Evolutionary conservation across 2,329 filamentous ascomycete genomes (phyloP).

Genomic region (Arthrocladium fulminans): DNA sequence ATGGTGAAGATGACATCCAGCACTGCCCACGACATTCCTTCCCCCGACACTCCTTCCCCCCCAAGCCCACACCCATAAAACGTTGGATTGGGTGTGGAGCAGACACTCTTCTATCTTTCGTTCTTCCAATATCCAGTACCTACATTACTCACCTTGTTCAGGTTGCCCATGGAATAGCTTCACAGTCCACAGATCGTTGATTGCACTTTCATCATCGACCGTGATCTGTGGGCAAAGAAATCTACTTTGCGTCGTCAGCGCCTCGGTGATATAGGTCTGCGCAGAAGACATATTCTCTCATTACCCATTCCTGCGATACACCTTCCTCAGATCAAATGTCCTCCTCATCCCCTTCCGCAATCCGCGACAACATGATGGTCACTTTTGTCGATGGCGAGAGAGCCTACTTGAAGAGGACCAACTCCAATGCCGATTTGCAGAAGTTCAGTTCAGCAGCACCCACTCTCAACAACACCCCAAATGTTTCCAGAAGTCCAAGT

Average conservation of each 20-base stretch:
- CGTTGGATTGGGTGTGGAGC: background rate
- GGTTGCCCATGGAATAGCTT: background rate
- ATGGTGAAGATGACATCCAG: slow-evolving; percentile 1
- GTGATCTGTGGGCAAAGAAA: background rate
- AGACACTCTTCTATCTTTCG: background rate
- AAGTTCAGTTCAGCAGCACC: slow-evolving; percentile 7
- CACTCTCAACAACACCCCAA: slow-evolving; percentile 9
- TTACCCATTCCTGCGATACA: background rate
- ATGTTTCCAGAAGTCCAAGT: slow-evolving; percentile 6
- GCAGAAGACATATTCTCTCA: background rate
- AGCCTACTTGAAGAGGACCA: slow-evolving; percentile 3
- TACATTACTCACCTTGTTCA: no score
- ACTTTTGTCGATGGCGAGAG: slow-evolving; percentile 3
- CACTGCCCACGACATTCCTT: background rate
- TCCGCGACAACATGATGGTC: slow-evolving; percentile 1
- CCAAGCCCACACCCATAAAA: background rate
- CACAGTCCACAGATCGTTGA: background rate
- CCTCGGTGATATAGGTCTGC: background rate
- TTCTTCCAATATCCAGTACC: no score
- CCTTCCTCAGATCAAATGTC: slow-evolving; percentile 4
- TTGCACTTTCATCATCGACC: background rate
- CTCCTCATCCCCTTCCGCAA: background rate
- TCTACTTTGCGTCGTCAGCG: background rate
- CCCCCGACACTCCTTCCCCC: background rate
- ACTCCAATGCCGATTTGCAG: slow-evolving; percentile 1